phyloP scores from a whole-genome alignment of 306 rosid genomes.

The Luffa acutangula region DNA sequence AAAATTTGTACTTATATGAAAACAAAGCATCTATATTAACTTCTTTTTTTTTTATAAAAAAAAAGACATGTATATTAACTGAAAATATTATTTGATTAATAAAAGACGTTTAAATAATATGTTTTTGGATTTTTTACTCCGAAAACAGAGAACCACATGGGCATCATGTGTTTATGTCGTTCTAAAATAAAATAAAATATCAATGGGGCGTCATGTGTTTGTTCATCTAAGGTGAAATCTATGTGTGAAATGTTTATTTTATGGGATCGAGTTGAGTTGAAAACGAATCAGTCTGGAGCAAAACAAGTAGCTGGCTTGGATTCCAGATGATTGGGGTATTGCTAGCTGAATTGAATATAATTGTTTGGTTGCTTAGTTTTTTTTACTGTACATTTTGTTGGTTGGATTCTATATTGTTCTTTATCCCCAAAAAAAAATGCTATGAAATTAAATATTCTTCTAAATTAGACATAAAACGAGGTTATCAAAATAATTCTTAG shows the following conservation, averaged over 20 bases:
- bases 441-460: background rate
- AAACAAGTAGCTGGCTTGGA: too few species aligned
- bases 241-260: too few species aligned
- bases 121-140: background rate
- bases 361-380: too few species aligned
- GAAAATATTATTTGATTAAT: background rate
- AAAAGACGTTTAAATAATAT: background rate
- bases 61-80: background rate
- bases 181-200: background rate
- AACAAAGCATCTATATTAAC: background rate
- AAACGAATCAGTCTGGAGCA: too few species aligned
- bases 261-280: too few species aligned
- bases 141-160: background rate
- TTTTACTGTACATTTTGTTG: too few species aligned
- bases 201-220: too few species aligned
- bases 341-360: too few species aligned
- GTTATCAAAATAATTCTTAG: background rate
- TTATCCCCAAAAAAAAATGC: too few species aligned
- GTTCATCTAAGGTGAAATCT: too few species aligned
- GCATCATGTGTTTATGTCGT: background rate
- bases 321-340: too few species aligned
- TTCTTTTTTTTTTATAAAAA: background rate
- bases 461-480: background rate
- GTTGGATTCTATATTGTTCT: too few species aligned
- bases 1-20: background rate